Percentiles rank a stretch among this genome's conserved stretches.
These are phyloP conservation scores for Arabidopsis suecica DNA, from an alignment of 345 rosid genomes.

Conservation along the genomic window DNA sequence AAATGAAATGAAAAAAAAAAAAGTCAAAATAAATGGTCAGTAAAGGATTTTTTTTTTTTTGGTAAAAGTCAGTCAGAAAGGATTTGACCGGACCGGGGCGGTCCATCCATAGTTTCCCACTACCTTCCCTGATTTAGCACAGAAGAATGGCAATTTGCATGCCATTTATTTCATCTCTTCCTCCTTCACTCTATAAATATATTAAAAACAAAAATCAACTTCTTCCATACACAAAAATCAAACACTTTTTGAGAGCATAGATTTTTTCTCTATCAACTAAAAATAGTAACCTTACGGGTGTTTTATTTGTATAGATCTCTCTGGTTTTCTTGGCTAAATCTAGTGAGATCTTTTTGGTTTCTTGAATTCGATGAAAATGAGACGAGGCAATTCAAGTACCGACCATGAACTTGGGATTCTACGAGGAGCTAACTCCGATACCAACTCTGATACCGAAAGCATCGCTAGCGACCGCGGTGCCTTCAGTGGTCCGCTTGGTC, in stretches of 20 bases:
- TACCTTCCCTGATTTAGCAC: slow-evolving; percentile 31
- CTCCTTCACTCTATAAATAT: slow-evolving; percentile 33
- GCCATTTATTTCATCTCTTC: slow-evolving; percentile 11
- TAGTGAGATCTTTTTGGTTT: slow-evolving; percentile 8
- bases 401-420: slow-evolving; percentile 46
- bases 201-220: slow-evolving; percentile 13
- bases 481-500: slow-evolving; percentile 70
- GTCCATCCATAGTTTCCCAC: slow-evolving; percentile 45
- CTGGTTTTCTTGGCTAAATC: slow-evolving; percentile 17
- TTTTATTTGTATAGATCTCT: slow-evolving; percentile 22
- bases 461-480: slow-evolving; percentile 61
- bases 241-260: slow-evolving; percentile 14
- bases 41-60: background rate
- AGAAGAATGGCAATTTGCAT: slow-evolving; percentile 27
- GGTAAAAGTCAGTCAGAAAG: background rate
- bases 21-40: slow-evolving; percentile 47
- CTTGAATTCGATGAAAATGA: slow-evolving; percentile 26
- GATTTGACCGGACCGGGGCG: slow-evolving; percentile 36
- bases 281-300: slow-evolving; percentile 9
- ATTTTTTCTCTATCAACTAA: slow-evolving; percentile 2
- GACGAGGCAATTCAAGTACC: slow-evolving; percentile 43
- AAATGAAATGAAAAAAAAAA: background rate
- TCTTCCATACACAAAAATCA: slow-evolving; percentile 34
- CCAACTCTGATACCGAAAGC: slow-evolving; percentile 74
- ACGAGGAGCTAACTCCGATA: slow-evolving; percentile 55